Percentiles rank a stretch among this genome's conserved stretches.
Conservation (phyloP, 176 grass and related monocot genomes). For the Rhynchospora pubera region DNA sequence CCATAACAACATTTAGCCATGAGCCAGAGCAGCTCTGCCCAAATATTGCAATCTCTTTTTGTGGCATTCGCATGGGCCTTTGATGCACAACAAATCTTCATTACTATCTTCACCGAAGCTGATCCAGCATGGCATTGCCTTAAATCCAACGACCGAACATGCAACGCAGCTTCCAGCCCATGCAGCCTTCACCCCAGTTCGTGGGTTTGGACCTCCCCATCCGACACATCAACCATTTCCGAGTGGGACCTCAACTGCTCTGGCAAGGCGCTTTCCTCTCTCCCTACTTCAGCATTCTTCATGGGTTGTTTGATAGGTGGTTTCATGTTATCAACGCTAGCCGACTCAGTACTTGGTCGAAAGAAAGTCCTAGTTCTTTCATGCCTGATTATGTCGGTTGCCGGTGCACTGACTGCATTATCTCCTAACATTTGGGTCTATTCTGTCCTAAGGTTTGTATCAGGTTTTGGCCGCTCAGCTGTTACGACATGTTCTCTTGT, state of each 20-base stretch:
- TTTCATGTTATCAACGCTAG: constrained; percentile 60
- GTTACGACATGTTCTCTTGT: constrained; percentile 53
- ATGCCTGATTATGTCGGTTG: constrained; percentile 41
- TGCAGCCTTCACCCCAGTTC: constrained; percentile 35
- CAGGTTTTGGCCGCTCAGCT: constrained; percentile 51
- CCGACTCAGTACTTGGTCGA: constrained; percentile 60
- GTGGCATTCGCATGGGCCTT: constrained; percentile 69
- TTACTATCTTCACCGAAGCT: constrained; percentile 72
- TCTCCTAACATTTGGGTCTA: constrained; percentile 79
- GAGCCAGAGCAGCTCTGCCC: too few species aligned
- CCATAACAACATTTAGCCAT: too few species aligned
- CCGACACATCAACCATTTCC: constrained; percentile 37
- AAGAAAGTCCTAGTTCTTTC: constrained; percentile 47
- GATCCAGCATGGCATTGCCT: constrained; percentile 67
- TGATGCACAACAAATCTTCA: constrained; percentile 83
- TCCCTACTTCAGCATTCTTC: constrained; percentile 70
- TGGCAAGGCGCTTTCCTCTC: constrained; percentile 42
- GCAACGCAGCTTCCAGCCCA: constrained; percentile 15
- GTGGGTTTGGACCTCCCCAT: constrained; percentile 51
- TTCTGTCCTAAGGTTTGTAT: constrained; percentile 49
- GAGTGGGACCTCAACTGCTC: constrained; percentile 73
- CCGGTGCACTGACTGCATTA: constrained; percentile 40
- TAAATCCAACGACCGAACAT: constrained; percentile 10
- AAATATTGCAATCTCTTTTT: constrained; percentile 25
- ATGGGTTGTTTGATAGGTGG: constrained; percentile 61